Evolutionary conservation across 1,139 yeast species (phyloP), one percentile per base, ranked within the genome.

Genomic region (Suhomyces bribrorum): DNA sequence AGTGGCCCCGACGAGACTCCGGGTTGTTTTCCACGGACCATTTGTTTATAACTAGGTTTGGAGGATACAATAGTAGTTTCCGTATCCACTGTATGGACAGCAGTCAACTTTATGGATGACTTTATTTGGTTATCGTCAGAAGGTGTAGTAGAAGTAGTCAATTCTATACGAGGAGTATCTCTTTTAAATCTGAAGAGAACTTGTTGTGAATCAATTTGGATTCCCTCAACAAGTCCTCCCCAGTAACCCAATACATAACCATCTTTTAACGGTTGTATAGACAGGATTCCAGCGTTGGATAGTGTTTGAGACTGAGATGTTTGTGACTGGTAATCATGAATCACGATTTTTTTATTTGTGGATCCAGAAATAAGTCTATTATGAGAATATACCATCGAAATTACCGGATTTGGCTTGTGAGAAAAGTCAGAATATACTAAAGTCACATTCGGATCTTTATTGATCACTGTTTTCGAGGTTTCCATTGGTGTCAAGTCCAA

Each of bases 391-490:
- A 54, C 59, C 24, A 76, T 36, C 0, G 75, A 62, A 0, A 79
- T 57, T 0, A 79, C 62, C 1, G 85, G 84, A 49, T 75, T 71
- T 0, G 85, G 85, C 2, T 49, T 49, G 48, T 75, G 80, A 2
- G 54, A 51, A 1, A 59, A 45, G 36, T 59, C 56, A 14, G 52
- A 45, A 26, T 61, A 58, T 0, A 54, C 34, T 3, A 69, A 36
- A 1, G 43, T 39, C 2, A 59, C 40, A 12, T 46, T 47, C 1
- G 55, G 48, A 3, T 52, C 56, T 36, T 49, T 57, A 43, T 60
- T 62, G 7, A 62, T 48, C 5, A 62, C 27, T 4, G 59, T 36
- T 14, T 31, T 42, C 15, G 36, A 49, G 11, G 5, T 14, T 27
- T 27, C 17, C 14, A 14, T 27, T 27, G 23, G 23, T n/a, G 8